A percentile compares a stretch with the other conserved stretches of the same genome.
phyloP scores from a whole-genome alignment of 2,329 filamentous ascomycete genomes.

The Fusarium newnesense region DNA sequence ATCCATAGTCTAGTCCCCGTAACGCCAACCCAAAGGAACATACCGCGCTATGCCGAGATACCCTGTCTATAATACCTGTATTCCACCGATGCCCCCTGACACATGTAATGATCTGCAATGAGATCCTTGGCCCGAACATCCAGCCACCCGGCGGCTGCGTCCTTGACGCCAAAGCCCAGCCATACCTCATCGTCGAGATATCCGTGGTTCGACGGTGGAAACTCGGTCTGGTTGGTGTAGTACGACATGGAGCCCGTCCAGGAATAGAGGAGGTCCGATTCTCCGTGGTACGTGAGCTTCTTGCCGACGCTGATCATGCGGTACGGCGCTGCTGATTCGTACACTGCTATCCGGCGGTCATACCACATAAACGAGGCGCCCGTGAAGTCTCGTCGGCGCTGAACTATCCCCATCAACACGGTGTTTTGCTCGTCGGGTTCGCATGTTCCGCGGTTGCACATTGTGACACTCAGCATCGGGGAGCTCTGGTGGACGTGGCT shows the following conservation, averaged over 20 bases:
- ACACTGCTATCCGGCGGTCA: conserved; percentile 34
- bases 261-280: conserved; percentile 23
- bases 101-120: conserved; percentile 34
- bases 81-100: conserved; percentile 20
- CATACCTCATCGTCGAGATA: conserved; percentile 38
- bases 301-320: conserved; percentile 39
- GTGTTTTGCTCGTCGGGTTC: conserved; percentile 30
- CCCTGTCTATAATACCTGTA: conserved; percentile 32
- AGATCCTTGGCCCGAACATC: conserved; percentile 35
- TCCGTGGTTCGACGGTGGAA: conserved; percentile 27
- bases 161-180: conserved; percentile 38
- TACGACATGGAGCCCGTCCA: conserved; percentile 39
- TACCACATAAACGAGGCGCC: conserved; percentile 25
- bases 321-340: conserved; percentile 30
- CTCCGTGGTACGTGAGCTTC: conserved; percentile 38
- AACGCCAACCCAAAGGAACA: conserved; percentile 13
- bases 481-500: conserved; percentile 36
- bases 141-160: conserved; percentile 36
- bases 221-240: conserved; percentile 20
- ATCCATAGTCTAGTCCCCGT: neutral
- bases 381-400: conserved; percentile 30
- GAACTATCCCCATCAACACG: conserved; percentile 35
- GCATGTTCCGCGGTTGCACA: conserved; percentile 34
- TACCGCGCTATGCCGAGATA: conserved; percentile 8
- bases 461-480: conserved; percentile 34